Conservation (phyloP, 805 yeast genomes). For the Priceomyces haplophilus region DNA sequence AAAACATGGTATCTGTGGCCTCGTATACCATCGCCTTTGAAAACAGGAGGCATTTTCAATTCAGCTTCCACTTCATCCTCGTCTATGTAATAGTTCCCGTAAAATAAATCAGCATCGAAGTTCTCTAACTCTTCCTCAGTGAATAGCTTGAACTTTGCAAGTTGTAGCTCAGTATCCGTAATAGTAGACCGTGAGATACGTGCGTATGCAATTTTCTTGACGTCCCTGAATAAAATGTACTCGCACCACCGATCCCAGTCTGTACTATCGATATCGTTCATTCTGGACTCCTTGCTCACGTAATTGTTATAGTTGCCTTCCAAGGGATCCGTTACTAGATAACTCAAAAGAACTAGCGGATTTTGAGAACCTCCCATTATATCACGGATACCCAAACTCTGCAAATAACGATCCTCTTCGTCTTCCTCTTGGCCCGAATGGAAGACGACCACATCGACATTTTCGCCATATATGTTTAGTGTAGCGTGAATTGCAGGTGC, state of each 20-base stretch:
- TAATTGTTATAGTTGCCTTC: constrained; percentile 91
- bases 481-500: constrained; percentile 99
- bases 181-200: constrained; percentile 89
- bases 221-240: constrained; percentile 82
- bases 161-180: constrained; percentile 95
- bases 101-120: constrained; percentile 37
- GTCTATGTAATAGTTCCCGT: constrained; percentile 54
- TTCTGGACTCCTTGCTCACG: constrained; percentile 77
- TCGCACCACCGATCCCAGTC: constrained; percentile 99
- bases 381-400: constrained; percentile 68
- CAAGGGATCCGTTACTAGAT: constrained; percentile 82
- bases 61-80: constrained; percentile 58
- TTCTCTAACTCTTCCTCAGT: constrained; percentile 30
- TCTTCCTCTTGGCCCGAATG: constrained; percentile 99
- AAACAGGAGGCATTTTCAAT: constrained; percentile 71
- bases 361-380: constrained; percentile 79
- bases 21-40: constrained; percentile 87
- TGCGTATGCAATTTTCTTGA: constrained; percentile 89
- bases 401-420: constrained; percentile 86
- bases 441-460: constrained; percentile 91
- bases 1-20: constrained; percentile 94
- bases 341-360: constrained; percentile 86
- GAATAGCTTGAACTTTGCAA: constrained; percentile 80
- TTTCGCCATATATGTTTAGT: constrained; percentile 80
- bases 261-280: constrained; percentile 89